Evolutionary conservation across 2,329 filamentous ascomycete species (phyloP).

Genomic region (Sporothrix protearum): DNA sequence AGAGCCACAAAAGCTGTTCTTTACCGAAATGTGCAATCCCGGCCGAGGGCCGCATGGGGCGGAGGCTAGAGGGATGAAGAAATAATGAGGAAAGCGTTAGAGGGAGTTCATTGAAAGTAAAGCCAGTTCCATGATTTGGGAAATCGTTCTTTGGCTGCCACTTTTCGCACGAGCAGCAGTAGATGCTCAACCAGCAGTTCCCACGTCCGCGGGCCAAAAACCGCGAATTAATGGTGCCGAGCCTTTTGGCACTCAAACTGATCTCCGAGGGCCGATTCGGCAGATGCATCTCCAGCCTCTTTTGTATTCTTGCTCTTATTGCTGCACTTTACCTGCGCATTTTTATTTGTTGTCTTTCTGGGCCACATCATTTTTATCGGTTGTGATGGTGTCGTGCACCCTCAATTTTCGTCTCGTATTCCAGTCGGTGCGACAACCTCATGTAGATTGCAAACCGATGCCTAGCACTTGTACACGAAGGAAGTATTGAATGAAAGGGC

Average conservation of each 20-base stretch:
- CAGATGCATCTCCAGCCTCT: constrained; percentile 7
- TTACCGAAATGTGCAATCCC: constrained; percentile 3
- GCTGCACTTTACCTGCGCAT: not conserved
- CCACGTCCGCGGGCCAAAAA: not conserved
- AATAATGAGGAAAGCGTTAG: not conserved
- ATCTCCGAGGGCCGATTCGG: constrained; percentile 17
- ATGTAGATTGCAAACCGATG: not conserved
- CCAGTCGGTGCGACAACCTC: not conserved
- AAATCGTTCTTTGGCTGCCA: not conserved
- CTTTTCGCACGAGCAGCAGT: not conserved
- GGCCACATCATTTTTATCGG: not conserved
- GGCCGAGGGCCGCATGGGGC: not conserved
- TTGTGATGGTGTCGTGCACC: not conserved
- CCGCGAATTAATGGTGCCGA: constrained; percentile 8
- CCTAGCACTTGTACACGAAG: no score
- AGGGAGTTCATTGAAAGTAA: not conserved
- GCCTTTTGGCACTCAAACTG: not conserved
- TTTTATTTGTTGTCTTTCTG: not conserved
- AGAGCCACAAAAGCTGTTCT: not conserved
- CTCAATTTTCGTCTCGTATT: not conserved
- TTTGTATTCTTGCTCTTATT: not conserved
- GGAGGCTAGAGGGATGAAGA: not conserved
- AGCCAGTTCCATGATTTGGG: not conserved
- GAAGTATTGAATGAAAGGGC: not conserved
- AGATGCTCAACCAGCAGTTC: not conserved